Conservation (phyloP, 495 filamentous ascomycete genomes). For the Clavariopsis aquatica region DNA sequence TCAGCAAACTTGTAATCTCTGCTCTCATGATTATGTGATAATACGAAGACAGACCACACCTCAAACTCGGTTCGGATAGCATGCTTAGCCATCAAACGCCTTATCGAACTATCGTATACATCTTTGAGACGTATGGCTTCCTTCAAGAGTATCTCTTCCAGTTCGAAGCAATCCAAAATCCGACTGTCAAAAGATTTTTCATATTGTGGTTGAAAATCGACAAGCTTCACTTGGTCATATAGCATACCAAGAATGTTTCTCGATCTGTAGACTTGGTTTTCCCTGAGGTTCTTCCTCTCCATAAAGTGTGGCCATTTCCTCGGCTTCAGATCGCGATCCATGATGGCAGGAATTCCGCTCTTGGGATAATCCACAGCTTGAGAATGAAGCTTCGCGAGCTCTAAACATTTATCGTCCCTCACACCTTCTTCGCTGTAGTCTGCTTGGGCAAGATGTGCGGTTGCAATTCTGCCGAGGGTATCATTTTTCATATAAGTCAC, state of each 20-base stretch:
- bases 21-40: slow-evolving; percentile 64
- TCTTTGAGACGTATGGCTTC: slow-evolving; percentile 66
- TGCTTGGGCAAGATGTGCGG: slow-evolving; percentile 77
- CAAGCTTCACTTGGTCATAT: slow-evolving; percentile 69
- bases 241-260: slow-evolving; percentile 75
- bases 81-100: slow-evolving; percentile 80
- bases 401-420: slow-evolving; percentile 66
- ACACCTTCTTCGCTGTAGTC: slow-evolving; percentile 66
- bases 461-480: slow-evolving; percentile 73
- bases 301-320: slow-evolving; percentile 84
- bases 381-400: slow-evolving; percentile 81
- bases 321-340: slow-evolving; percentile 62
- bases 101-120: slow-evolving; percentile 75
- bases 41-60: slow-evolving; percentile 79
- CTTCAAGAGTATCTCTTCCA: slow-evolving; percentile 56
- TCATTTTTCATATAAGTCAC: slow-evolving; percentile 94
- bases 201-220: slow-evolving; percentile 72
- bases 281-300: slow-evolving; percentile 62
- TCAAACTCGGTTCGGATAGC: slow-evolving; percentile 90
- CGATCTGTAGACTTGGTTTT: slow-evolving; percentile 64
- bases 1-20: slow-evolving; percentile 86
- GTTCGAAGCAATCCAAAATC: slow-evolving; percentile 65
- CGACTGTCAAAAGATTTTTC: slow-evolving; percentile 72
- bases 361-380: slow-evolving; percentile 93
- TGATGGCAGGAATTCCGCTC: slow-evolving; percentile 72